phyloP scores from a whole-genome alignment of 2,329 filamentous ascomycete genomes.

The Pseudopithomyces chartarum region DNA sequence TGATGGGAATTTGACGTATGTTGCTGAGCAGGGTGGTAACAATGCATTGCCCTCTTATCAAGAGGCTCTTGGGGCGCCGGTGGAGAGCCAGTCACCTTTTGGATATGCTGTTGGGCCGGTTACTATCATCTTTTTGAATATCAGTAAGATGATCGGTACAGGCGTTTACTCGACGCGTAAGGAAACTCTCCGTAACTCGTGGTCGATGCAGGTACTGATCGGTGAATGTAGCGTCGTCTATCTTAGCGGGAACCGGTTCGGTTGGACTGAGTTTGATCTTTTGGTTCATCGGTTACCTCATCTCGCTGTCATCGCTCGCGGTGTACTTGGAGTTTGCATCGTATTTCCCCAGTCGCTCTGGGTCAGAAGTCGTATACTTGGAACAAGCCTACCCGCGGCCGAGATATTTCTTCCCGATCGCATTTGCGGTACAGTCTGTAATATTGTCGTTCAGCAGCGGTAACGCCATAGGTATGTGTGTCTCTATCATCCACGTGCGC shows the following conservation, averaged over 20 bases:
- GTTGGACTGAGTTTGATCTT: slow-evolving; percentile 67
- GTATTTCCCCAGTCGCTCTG: slow-evolving; percentile 70
- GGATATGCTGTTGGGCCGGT: slow-evolving; percentile 63
- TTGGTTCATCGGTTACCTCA: slow-evolving; percentile 67
- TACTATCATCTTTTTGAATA: slow-evolving; percentile 64
- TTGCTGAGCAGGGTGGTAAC: slow-evolving; percentile 55
- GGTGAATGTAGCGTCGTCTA: slow-evolving; percentile 54
- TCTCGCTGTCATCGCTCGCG: slow-evolving; percentile 59
- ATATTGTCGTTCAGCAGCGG: slow-evolving; percentile 69
- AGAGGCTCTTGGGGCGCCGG: slow-evolving; percentile 65
- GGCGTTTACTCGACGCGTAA: slow-evolving; percentile 69
- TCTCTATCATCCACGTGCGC: too few relatives aligned
- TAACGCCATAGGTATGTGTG: slow-evolving; percentile 60
- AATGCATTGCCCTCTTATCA: slow-evolving; percentile 59
- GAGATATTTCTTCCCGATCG: slow-evolving; percentile 66
- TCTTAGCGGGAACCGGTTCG: slow-evolving; percentile 65
- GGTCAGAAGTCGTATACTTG: slow-evolving; percentile 69
- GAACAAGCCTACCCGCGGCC: slow-evolving; percentile 71
- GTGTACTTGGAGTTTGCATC: slow-evolving; percentile 68
- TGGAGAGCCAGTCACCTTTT: slow-evolving; percentile 63
- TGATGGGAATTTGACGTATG: slow-evolving; percentile 52
- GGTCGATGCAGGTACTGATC: background rate
- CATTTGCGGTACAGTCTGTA: slow-evolving; percentile 68
- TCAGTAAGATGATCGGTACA: slow-evolving; percentile 68
- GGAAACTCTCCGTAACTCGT: slow-evolving; percentile 28